phyloP scores from a whole-genome alignment of 192 early-diverging fungal species.

The Dimargaris verticillata region DNA sequence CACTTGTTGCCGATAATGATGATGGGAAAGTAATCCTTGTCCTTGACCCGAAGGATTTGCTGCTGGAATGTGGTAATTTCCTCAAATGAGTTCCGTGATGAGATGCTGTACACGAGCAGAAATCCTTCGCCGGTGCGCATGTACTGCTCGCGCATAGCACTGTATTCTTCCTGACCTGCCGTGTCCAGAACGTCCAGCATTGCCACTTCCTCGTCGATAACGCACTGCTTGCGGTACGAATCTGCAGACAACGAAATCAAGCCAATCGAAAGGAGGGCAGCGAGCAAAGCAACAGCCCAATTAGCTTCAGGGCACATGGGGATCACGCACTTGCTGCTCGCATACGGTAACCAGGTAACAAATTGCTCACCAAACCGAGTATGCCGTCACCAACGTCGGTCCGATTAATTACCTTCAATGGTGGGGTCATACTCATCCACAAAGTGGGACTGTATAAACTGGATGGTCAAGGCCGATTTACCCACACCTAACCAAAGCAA shows the following conservation, averaged over 20 bases:
- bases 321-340: too few species aligned
- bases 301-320: too few species aligned
- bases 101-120: slow-evolving; percentile 67
- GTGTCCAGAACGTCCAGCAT: slow-evolving; percentile 85
- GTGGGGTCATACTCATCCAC: slow-evolving; percentile 90
- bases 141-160: slow-evolving; percentile 67
- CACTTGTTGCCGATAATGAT: slow-evolving; percentile 80
- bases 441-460: slow-evolving; percentile 85
- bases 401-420: slow-evolving; percentile 42
- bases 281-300: too few species aligned
- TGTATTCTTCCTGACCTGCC: slow-evolving; percentile 77
- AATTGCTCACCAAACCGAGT: too few species aligned
- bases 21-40: slow-evolving; percentile 56
- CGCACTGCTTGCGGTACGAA: slow-evolving; percentile 72
- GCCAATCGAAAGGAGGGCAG: too few species aligned
- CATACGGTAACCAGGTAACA: too few species aligned
- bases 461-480: slow-evolving; percentile 81
- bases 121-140: slow-evolving; percentile 82
- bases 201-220: slow-evolving; percentile 63
- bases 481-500: slow-evolving; percentile 34
- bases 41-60: slow-evolving; percentile 69
- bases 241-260: slow-evolving; percentile 16
- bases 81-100: slow-evolving; percentile 51
- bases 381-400: too few species aligned
- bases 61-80: slow-evolving; percentile 56